Percentiles rank a stretch among this genome's conserved stretches.
These are phyloP conservation scores for Penicillium occitanis DNA, from an alignment of 2,329 filamentous ascomycete species.

Conservation along the genomic window DNA sequence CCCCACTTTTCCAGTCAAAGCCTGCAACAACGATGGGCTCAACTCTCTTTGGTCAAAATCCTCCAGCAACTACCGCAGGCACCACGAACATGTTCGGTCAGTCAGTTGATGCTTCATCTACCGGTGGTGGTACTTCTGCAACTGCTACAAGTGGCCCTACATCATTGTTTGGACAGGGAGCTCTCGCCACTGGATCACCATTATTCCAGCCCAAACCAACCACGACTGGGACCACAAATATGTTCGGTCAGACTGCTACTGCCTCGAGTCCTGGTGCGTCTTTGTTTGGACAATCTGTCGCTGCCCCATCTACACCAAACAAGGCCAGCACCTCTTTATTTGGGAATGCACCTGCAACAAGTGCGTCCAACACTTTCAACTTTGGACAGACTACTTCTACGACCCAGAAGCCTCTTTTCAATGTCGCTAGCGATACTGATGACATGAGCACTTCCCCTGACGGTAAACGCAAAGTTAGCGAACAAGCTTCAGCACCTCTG, in stretches of 20 bases:
- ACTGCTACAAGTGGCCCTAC: neutral
- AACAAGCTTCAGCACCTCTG: constrained; percentile 6
- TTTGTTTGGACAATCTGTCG: constrained; percentile 20
- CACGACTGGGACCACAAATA: constrained; percentile 5
- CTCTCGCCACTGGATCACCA: neutral
- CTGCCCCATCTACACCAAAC: constrained; percentile 14
- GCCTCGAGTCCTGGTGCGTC: constrained; percentile 16
- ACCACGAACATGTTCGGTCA: constrained; percentile 15
- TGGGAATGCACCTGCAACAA: constrained; percentile 4
- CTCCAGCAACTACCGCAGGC: neutral
- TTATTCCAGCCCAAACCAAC: constrained; percentile 13
- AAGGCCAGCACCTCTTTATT: constrained; percentile 14
- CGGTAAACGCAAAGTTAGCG: constrained; percentile 17
- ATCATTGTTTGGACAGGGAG: constrained; percentile 8
- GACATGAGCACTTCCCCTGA: constrained; percentile 22
- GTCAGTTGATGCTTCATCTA: constrained; percentile 4
- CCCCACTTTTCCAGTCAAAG: constrained; percentile 23
- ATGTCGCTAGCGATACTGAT: constrained; percentile 12
- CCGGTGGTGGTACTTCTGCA: neutral
- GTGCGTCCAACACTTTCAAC: constrained; percentile 10
- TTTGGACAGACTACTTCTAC: constrained; percentile 14
- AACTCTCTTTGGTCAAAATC: constrained; percentile 14
- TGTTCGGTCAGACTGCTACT: constrained; percentile 10
- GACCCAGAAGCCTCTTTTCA: constrained; percentile 13
- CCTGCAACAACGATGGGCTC: constrained; percentile 15